These are phyloP conservation scores for Cephalotrichum gorgonifer DNA, from an alignment of 2,329 filamentous ascomycete genomes.

Conservation along the genomic window DNA sequence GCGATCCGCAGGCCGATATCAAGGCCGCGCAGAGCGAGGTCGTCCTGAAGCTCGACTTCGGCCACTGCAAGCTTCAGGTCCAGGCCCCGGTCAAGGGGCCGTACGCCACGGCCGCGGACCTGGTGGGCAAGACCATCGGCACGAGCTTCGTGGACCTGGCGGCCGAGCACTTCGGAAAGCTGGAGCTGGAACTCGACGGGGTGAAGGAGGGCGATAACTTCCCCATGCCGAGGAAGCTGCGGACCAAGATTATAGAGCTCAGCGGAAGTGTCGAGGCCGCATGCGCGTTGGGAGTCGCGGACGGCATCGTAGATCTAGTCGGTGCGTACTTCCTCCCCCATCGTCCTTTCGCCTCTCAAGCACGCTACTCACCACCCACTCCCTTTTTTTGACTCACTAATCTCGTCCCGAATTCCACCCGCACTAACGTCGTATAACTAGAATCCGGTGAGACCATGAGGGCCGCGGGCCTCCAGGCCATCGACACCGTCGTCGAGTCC, in stretches of 20 bases:
- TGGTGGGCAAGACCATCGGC: slow-evolving; percentile 87
- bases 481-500: slow-evolving; percentile 84
- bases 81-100: slow-evolving; percentile 83
- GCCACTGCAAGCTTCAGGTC: slow-evolving; percentile 87
- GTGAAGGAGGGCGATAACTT: slow-evolving; percentile 23
- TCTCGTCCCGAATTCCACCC: no score
- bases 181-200: slow-evolving; percentile 51
- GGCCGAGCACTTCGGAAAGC: slow-evolving; percentile 68
- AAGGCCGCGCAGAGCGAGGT: slow-evolving; percentile 29
- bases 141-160: slow-evolving; percentile 89
- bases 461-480: slow-evolving; percentile 84
- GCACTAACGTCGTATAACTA: no score
- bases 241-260: slow-evolving; percentile 85
- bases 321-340: slow-evolving; percentile 45
- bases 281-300: slow-evolving; percentile 87
- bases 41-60: slow-evolving; percentile 84
- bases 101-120: slow-evolving; percentile 58
- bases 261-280: slow-evolving; percentile 96
- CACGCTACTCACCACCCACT: no score
- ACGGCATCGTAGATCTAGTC: slow-evolving; percentile 95
- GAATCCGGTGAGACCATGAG: slow-evolving; percentile 99
- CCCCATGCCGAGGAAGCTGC: slow-evolving; percentile 41
- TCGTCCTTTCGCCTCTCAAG: neutral
- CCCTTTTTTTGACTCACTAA: neutral
- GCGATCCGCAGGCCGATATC: slow-evolving; percentile 2